These are phyloP conservation scores for Lepidium sativum DNA, from an alignment of 345 rosid genomes.

Conservation along the genomic window DNA sequence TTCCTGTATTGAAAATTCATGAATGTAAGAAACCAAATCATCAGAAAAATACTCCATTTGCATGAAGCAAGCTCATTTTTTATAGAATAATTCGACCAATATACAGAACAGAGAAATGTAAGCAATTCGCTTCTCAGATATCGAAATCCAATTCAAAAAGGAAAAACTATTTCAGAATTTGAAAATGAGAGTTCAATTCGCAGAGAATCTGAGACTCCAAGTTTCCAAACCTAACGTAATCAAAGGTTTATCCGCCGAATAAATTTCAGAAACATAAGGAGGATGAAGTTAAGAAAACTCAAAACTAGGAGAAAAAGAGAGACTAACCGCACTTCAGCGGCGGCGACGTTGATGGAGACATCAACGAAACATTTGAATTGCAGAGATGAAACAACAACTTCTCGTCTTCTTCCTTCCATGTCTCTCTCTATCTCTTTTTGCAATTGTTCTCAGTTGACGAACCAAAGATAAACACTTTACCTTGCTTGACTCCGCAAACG, in stretches of 20 bases:
- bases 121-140: neutral
- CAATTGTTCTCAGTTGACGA: neutral
- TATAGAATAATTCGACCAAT: neutral
- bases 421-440: neutral
- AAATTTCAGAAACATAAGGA: neutral
- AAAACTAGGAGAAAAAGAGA: neutral
- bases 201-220: neutral
- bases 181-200: neutral
- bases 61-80: neutral
- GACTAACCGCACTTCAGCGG: slow-evolving; percentile 69
- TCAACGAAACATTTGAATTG: slow-evolving; percentile 88
- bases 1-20: slow-evolving; percentile 41
- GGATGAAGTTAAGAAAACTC: neutral
- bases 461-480: no score
- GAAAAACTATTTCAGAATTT: neutral
- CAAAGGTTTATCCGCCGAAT: neutral
- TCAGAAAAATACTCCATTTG: neutral
- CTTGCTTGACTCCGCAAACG: no score
- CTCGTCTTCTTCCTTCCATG: slow-evolving; percentile 25
- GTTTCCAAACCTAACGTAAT: neutral
- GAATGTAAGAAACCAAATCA: neutral
- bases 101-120: neutral
- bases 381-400: slow-evolving; percentile 59
- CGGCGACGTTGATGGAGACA: slow-evolving; percentile 55
- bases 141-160: neutral